These are phyloP conservation scores for Xylaria intraflava DNA, from an alignment of 495 filamentous ascomycete genomes.

Conservation along the genomic window DNA sequence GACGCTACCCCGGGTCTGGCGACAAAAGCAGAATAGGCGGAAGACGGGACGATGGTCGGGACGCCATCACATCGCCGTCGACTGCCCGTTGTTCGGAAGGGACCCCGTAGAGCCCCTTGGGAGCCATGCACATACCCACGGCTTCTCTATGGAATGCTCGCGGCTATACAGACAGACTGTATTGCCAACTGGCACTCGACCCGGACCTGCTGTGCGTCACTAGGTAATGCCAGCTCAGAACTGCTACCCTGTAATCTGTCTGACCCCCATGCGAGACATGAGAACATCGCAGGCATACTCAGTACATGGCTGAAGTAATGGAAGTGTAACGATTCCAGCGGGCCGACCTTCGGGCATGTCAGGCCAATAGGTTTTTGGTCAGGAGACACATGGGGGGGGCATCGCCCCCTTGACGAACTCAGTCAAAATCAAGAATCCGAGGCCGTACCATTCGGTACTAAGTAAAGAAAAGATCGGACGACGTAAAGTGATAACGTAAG, in stretches of 20 bases:
- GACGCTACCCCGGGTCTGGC: background rate
- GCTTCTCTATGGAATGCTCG: background rate
- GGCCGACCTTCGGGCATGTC: background rate
- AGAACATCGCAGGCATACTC: background rate
- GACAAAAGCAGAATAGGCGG: background rate
- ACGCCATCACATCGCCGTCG: background rate
- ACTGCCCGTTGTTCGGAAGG: background rate
- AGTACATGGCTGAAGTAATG: background rate
- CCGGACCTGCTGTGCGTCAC: background rate
- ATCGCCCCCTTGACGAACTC: too few species aligned
- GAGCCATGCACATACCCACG: background rate
- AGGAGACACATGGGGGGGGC: background rate
- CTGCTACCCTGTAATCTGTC: background rate
- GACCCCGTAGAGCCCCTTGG: background rate
- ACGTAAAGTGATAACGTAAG: too few species aligned
- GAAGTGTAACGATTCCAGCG: background rate
- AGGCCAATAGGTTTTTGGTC: background rate
- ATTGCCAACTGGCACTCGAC: constrained; percentile 4
- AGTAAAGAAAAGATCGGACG: too few species aligned
- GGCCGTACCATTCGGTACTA: too few species aligned
- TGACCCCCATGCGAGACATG: constrained; percentile 1
- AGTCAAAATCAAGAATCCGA: too few species aligned
- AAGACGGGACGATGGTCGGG: background rate
- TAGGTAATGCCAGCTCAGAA: constrained; percentile 7
- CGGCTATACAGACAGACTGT: too few species aligned